These are phyloP conservation scores for Monosporozyma solicola DNA, from an alignment of 805 yeast genomes.

Conservation along the genomic window DNA sequence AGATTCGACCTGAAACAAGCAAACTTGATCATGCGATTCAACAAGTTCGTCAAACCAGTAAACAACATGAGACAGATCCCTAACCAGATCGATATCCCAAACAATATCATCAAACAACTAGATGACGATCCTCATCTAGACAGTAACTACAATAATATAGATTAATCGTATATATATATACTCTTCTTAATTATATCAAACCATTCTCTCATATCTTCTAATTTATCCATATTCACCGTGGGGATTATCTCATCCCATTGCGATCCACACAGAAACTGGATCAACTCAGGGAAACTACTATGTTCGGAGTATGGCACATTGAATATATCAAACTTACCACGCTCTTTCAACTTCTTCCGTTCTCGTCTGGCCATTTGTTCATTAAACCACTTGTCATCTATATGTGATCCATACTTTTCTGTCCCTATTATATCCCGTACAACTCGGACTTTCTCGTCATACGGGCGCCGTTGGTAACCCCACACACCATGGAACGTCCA, in stretches of 20 bases:
- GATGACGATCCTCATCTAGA: conserved; percentile 6
- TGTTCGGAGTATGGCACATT: conserved; percentile 89
- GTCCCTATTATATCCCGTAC: conserved; percentile 6
- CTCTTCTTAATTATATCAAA: conserved; percentile 10
- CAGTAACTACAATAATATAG: neutral
- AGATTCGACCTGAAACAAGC: conserved; percentile 23
- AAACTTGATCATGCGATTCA: conserved; percentile 25
- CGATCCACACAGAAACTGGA: conserved; percentile 45
- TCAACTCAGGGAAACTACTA: conserved; percentile 76
- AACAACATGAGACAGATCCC: conserved; percentile 25
- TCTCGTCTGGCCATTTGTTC: conserved; percentile 16
- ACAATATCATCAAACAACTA: conserved; percentile 12
- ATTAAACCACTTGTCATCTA: conserved; percentile 16
- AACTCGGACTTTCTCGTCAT: conserved; percentile 7
- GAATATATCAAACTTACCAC: conserved; percentile 39
- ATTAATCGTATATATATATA: neutral
- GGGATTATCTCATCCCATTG: conserved; percentile 54
- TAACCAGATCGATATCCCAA: conserved; percentile 17
- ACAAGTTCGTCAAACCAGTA: conserved; percentile 19
- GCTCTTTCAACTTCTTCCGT: conserved; percentile 16
- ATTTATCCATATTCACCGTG: conserved; percentile 46
- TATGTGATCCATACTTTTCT: neutral
- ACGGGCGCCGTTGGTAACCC: neutral
- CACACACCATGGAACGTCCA: conserved; percentile 50
- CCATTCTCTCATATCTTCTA: conserved; percentile 30